Base-by-base conservation (phyloP, 1,284 basidiomycete genomes). In the Hypsizygus ulmarius region DNA sequence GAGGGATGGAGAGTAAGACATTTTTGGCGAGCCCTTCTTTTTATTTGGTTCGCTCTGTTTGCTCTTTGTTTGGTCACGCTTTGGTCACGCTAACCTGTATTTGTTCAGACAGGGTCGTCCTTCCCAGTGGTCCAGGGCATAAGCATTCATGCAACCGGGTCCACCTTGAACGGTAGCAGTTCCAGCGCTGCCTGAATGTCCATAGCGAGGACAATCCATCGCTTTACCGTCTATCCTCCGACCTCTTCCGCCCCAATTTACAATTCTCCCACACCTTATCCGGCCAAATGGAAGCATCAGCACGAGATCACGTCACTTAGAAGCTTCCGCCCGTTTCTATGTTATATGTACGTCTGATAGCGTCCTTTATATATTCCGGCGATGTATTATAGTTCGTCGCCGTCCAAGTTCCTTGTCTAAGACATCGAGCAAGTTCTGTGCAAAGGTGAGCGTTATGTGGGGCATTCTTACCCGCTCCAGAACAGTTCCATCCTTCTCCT, bases 31-130 rank as follows among this genome's bases (percentile, higher is more conserved):
- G 39, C 45, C 58, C 61, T 65, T 70, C 67, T 67, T 70, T 71
- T 70, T 73, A 71, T 73, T 69, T 66, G 66, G 59, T 65, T 59
- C 66, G 48, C 40, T 52, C 41, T 71, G 64, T 72, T 71, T 71
- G 64, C 62, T 28, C 54, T 46, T 65, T 71, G 66, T 70, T 72
- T 72, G 69, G 64, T 57, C 57, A 43, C 59, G 57, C 58, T 70
- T 72, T 72, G 69, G 64, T 57, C 57, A 43, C 59, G 57, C 58
- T 58, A 59, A 63, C 57, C 68, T 59, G 51, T 60, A 64, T 68
- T 67, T 60, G 61, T 47, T 34, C 47, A 43, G 35, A 55, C 62
- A 67, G 64, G 65, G 62, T 63, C 63, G 59, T 61, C 54, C 49
- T 32, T 33, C 15, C 37, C 48, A 27, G 28, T 32, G 14, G 42